Base-by-base conservation (phyloP, 163 green algal species). In the Scenedesmus sp. region DNA sequence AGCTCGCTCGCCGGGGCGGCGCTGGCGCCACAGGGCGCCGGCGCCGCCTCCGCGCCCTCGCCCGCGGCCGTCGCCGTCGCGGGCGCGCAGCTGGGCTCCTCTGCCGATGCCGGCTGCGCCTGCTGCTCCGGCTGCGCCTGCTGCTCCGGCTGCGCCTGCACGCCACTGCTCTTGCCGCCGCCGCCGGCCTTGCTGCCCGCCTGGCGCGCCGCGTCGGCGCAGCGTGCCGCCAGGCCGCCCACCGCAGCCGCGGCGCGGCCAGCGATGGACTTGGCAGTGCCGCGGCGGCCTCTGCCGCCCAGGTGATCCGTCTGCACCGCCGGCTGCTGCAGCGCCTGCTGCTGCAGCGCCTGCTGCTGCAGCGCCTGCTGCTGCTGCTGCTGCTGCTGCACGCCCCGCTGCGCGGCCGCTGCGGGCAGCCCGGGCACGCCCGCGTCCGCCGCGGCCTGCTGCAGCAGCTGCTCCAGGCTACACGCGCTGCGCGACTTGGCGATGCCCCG, bases 381-480 rank as follows among this genome's bases (percentile, higher is more conserved):
- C 39, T 47, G 39, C 39, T 47, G 39, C 39, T 47, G 39, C 39
- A 15, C 7, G 7, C 10, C 7, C 39, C 10, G 39, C 39, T 47
- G 39, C 39, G 7, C 6, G 6, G 39, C 39, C 10, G n/a, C n/a
- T n/a, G n/a, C n/a, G n/a, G n/a, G n/a, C n/a, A n/a, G n/a, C n/a
- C n/a, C n/a, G n/a, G n/a, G n/a, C n/a, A n/a, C n/a, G n/a, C n/a
- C n/a, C n/a, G 39, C 39, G 10, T 47, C 39, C 6, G 39, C 20
- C 51, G 6, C 4, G 51, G 6, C 18, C 51, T 26, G 51, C 51
- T 47, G 39, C 51, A 60, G 51, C 28, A 79, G 58, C 58, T 79
- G 71, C 17, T 63, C 6, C 20, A 78, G 70, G n/a, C 53, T 69
- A 56, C 56, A 78, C 9, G 57, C 70, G 17, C 56, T 69, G 4